phyloP scores from a whole-genome alignment of 2,329 filamentous ascomycete species.

The Pseudogymnoascus sp. region DNA sequence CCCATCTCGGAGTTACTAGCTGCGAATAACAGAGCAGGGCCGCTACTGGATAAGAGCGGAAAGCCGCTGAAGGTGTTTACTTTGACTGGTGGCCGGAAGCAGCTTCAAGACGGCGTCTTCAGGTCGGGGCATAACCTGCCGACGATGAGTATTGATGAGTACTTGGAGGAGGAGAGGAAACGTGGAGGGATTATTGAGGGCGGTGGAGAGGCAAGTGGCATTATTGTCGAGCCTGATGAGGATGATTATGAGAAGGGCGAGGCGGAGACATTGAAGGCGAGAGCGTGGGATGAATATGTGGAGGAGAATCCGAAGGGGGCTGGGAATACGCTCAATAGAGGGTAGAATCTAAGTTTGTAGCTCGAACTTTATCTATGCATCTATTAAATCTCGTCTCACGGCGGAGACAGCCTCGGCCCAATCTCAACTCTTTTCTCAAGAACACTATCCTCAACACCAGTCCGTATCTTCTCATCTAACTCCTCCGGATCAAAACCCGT shows the following conservation, averaged over 20 bases:
- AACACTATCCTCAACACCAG: constrained; percentile 23
- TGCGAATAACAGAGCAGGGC: constrained; percentile 50
- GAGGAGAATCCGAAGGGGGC: constrained; percentile 83
- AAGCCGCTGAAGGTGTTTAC: constrained; percentile 90
- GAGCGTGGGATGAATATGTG: constrained; percentile 90
- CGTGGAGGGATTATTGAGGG: constrained; percentile 87
- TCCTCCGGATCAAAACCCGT: constrained; percentile 42
- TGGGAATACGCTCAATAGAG: constrained; percentile 78
- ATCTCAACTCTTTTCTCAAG: constrained; percentile 6
- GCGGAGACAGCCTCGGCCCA: neutral
- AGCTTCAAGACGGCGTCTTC: constrained; percentile 76
- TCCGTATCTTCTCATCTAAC: constrained; percentile 27
- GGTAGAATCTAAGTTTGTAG: constrained; percentile 35
- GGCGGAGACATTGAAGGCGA: constrained; percentile 83
- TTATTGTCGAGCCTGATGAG: constrained; percentile 71
- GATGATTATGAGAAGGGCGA: constrained; percentile 86
- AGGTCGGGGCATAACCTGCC: constrained; percentile 85
- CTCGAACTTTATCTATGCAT: neutral
- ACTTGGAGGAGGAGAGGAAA: constrained; percentile 81
- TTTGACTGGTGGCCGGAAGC: constrained; percentile 68
- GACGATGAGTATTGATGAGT: constrained; percentile 97
- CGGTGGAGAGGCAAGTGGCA: constrained; percentile 68
- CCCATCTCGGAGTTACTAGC: constrained; percentile 48
- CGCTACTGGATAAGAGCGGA: constrained; percentile 70
- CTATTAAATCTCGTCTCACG: neutral